phyloP scores from a whole-genome alignment of 208 protist genomes.

The Zelonia costaricensis region DNA sequence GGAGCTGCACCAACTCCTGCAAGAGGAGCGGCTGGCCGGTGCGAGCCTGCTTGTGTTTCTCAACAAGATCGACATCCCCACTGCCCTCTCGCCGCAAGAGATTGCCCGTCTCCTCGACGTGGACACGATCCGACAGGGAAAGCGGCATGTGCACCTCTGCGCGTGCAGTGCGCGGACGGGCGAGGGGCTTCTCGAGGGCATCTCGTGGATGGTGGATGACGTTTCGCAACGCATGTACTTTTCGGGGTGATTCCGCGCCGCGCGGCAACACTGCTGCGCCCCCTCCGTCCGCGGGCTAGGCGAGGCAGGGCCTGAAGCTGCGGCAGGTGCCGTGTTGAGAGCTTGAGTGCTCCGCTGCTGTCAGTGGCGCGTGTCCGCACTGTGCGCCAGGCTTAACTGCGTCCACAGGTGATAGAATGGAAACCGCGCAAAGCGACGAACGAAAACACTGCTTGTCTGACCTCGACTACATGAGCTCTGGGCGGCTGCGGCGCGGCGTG shows the following conservation, averaged over 20 bases:
- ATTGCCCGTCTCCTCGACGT: slow-evolving; percentile 79
- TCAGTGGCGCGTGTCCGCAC: no score
- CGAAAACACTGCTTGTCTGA: no score
- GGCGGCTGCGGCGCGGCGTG: no score
- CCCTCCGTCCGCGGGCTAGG: no score
- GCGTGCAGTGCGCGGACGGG: slow-evolving; percentile 96
- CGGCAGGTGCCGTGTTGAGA: no score
- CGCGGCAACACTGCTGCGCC: no score
- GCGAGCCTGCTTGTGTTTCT: slow-evolving; percentile 99
- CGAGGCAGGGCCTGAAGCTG: no score
- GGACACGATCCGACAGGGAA: slow-evolving; percentile 74
- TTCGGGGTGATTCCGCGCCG: slow-evolving; percentile 41
- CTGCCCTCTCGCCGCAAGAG: slow-evolving; percentile 55
- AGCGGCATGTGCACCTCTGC: slow-evolving; percentile 95
- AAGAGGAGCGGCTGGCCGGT: slow-evolving; percentile 97
- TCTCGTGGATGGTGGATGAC: slow-evolving; percentile 98
- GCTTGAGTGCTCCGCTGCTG: no score
- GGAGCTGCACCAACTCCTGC: slow-evolving; percentile 95
- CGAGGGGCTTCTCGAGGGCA: slow-evolving; percentile 95
- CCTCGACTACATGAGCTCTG: no score
- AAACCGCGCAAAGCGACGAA: no score
- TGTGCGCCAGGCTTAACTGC: no score
- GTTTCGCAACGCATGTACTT: slow-evolving; percentile 94
- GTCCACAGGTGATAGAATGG: no score
- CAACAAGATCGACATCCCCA: slow-evolving; percentile 99